phyloP scores from a whole-genome alignment of 257 asterid genomes.

The Gentiana dahurica region DNA sequence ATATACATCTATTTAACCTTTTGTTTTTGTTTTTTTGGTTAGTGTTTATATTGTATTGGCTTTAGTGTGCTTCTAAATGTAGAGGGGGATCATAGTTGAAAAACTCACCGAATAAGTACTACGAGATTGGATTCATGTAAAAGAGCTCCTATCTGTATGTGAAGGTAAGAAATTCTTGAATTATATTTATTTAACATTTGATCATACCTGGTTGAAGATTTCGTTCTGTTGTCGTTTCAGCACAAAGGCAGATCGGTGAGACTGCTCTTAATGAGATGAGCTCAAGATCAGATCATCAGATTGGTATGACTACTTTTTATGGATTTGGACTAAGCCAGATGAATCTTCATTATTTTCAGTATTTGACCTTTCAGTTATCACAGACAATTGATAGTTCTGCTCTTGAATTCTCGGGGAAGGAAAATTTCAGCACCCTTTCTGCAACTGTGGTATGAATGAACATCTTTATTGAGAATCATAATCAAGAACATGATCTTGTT shows the following conservation, averaged over 20 bases:
- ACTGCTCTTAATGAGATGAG: conserved; percentile 81
- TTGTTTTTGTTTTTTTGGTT: too few relatives aligned
- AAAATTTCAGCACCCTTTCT: conserved; percentile 51
- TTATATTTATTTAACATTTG: not conserved
- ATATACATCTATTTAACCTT: too few relatives aligned
- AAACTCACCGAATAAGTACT: too few relatives aligned
- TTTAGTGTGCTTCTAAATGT: too few relatives aligned
- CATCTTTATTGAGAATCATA: conserved; percentile 3
- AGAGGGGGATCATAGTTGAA: too few relatives aligned
- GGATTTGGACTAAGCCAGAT: not conserved
- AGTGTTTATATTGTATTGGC: too few relatives aligned
- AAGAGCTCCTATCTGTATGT: too few relatives aligned
- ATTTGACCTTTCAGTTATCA: conserved; percentile 14
- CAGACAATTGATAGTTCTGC: conserved; percentile 93
- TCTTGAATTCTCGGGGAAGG: conserved; percentile 64
- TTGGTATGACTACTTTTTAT: conserved; percentile 40
- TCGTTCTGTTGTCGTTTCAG: conserved; percentile 32
- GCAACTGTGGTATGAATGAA: conserved; percentile 67
- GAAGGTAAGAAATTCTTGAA: conserved; percentile 32
- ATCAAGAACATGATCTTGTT: conserved; percentile 6
- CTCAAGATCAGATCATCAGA: conserved; percentile 98
- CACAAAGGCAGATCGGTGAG: conserved; percentile 93
- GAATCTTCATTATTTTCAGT: conserved; percentile 1
- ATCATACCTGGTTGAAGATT: not conserved
- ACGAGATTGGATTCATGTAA: too few relatives aligned